Evolutionary conservation across 495 filamentous ascomycete genomes (phyloP).

Genomic region (Penicillium canariense): DNA sequence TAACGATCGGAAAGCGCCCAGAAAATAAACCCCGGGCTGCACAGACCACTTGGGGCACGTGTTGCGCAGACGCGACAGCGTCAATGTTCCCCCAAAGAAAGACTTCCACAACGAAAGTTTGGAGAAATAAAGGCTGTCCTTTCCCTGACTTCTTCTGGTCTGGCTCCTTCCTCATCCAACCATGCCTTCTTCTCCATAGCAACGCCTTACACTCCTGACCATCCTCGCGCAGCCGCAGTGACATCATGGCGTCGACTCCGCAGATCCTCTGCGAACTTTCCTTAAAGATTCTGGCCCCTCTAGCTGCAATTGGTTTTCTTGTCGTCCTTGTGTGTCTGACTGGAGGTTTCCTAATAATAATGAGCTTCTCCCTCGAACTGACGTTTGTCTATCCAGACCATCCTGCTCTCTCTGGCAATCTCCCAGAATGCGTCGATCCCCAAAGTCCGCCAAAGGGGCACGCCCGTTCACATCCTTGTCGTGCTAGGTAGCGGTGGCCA

Average conservation of each 20-base stretch:
- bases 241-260: constrained; percentile 20
- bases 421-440: constrained; percentile 36
- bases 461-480: constrained; percentile 67
- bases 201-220: neutral
- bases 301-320: constrained; percentile 10
- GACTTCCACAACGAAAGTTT: neutral
- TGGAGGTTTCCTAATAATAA: neutral
- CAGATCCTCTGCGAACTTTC: constrained; percentile 4
- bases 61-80: constrained; percentile 19
- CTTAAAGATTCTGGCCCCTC: constrained; percentile 8
- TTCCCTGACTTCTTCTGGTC: neutral
- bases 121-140: neutral
- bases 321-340: constrained; percentile 20
- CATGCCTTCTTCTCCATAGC: neutral
- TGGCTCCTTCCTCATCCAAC: neutral
- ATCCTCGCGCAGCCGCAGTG: constrained; percentile 2
- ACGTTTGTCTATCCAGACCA: constrained; percentile 18
- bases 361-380: constrained; percentile 3
- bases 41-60: constrained; percentile 34
- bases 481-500: constrained; percentile 92
- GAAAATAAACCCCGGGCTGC: constrained; percentile 35
- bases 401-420: constrained; percentile 25
- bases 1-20: neutral
- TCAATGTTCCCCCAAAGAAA: constrained; percentile 6
- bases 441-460: constrained; percentile 29